Conservation (phyloP, 2,329 filamentous ascomycete genomes). For the Chrysoporthe cubensis region DNA sequence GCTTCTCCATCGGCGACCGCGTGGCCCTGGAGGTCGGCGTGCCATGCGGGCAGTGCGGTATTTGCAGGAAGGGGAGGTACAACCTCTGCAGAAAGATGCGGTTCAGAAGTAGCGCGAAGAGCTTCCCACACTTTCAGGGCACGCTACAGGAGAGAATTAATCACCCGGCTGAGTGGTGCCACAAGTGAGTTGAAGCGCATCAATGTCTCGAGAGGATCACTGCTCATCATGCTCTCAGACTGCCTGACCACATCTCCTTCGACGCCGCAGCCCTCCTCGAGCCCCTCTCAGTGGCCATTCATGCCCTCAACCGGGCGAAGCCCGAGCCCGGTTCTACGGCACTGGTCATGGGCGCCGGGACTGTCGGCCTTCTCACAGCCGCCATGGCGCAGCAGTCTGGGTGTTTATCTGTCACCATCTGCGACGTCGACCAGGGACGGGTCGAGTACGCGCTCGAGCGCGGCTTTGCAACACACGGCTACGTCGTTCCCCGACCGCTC, state of each 20-base stretch:
- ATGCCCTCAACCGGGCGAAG: slow-evolving; percentile 60
- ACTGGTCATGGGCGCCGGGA: slow-evolving; percentile 67
- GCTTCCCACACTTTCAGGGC: slow-evolving; percentile 65
- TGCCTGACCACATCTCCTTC: slow-evolving; percentile 63
- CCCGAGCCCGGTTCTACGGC: slow-evolving; percentile 58
- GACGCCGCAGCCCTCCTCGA: slow-evolving; percentile 64
- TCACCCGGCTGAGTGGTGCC: slow-evolving; percentile 64
- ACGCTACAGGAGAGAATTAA: slow-evolving; percentile 67
- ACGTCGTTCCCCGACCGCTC: slow-evolving; percentile 52
- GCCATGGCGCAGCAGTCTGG: slow-evolving; percentile 65
- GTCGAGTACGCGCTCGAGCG: slow-evolving; percentile 62
- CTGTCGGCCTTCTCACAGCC: slow-evolving; percentile 65
- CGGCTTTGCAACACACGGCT: slow-evolving; percentile 64
- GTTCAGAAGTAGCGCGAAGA: slow-evolving; percentile 66
- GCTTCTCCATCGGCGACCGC: slow-evolving; percentile 59
- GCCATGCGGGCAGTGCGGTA: slow-evolving; percentile 55
- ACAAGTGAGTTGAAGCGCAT: slow-evolving; percentile 52
- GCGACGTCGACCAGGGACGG: slow-evolving; percentile 63
- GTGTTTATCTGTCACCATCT: slow-evolving; percentile 61
- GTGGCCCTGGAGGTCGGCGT: slow-evolving; percentile 63
- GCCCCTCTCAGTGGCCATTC: slow-evolving; percentile 65
- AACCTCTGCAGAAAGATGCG: slow-evolving; percentile 66
- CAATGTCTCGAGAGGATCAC: not conserved
- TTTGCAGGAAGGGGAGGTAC: slow-evolving; percentile 59
- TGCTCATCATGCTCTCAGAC: slow-evolving; percentile 42